These are phyloP conservation scores for Penicillium sp. DNA, from an alignment of 2,329 filamentous ascomycete genomes.

Conservation along the genomic window DNA sequence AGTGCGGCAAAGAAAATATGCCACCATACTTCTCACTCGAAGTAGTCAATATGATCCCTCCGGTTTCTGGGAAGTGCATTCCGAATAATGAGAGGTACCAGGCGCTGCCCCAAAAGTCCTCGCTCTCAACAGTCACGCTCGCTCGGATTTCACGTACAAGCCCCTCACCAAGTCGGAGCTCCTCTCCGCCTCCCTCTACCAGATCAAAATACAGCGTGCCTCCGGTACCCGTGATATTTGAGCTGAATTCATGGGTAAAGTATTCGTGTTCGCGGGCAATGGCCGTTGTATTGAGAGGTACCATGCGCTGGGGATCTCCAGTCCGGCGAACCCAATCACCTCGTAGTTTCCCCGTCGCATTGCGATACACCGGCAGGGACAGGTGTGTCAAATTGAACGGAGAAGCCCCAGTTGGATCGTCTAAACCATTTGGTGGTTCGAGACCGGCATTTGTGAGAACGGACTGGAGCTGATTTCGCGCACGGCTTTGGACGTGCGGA, in stretches of 20 bases:
- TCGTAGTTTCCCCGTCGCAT: conserved; percentile 72
- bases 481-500: conserved; percentile 63
- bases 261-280: conserved; percentile 68
- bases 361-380: conserved; percentile 66
- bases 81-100: conserved; percentile 81
- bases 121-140: conserved; percentile 70
- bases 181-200: conserved; percentile 52
- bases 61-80: conserved; percentile 80
- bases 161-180: conserved; percentile 44
- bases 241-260: conserved; percentile 65
- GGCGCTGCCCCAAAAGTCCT: conserved; percentile 66
- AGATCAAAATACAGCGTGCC: conserved; percentile 71
- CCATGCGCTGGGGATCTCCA: conserved; percentile 46
- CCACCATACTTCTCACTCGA: conserved; percentile 94
- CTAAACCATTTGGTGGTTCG: conserved; percentile 28
- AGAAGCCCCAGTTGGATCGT: conserved; percentile 24
- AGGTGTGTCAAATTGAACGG: conserved; percentile 38
- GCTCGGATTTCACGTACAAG: conserved; percentile 68
- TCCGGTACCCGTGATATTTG: conserved; percentile 74
- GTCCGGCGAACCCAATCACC: conserved; percentile 71
- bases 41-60: conserved; percentile 77
- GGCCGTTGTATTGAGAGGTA: conserved; percentile 63
- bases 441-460: conserved; percentile 34
- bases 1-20: conserved; percentile 83
- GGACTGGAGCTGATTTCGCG: conserved; percentile 54